Evolutionary conservation across 75 land plant genomes (phyloP).

Genomic region (Larix kaempferi): DNA sequence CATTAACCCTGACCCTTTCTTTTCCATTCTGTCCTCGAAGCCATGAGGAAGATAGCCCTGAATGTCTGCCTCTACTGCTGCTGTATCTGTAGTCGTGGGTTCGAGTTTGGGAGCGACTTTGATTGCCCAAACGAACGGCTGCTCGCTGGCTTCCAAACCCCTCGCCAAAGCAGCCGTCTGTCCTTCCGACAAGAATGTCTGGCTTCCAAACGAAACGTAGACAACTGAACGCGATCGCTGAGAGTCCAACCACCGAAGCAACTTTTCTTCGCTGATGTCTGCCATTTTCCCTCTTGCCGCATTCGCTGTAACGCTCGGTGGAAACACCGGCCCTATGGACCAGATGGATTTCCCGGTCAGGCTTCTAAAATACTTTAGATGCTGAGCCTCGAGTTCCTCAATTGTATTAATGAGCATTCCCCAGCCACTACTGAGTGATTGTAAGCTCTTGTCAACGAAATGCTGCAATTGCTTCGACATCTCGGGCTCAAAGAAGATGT

Average conservation of each 20-base stretch:
- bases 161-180: background rate
- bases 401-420: slow-evolving; percentile 40
- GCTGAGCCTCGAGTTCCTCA: slow-evolving; percentile 21
- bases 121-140: slow-evolving; percentile 1
- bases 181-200: background rate
- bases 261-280: background rate
- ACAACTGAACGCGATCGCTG: slow-evolving; percentile 20
- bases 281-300: background rate
- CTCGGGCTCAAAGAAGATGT: background rate
- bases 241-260: slow-evolving; percentile 23
- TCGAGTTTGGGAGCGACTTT: background rate
- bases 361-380: slow-evolving; percentile 11
- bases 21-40: background rate
- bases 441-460: background rate
- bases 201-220: slow-evolving; percentile 20
- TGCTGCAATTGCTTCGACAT: background rate
- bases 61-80: background rate
- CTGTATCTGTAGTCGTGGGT: background rate
- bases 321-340: slow-evolving; percentile 34
- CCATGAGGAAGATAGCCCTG: background rate
- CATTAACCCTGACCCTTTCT: background rate
- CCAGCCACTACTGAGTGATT: background rate
- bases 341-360: slow-evolving; percentile 13
- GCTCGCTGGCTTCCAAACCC: background rate
- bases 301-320: background rate